phyloP scores from a whole-genome alignment of 1,284 basidiomycete genomes.

The Paramarasmius palmivorus region DNA sequence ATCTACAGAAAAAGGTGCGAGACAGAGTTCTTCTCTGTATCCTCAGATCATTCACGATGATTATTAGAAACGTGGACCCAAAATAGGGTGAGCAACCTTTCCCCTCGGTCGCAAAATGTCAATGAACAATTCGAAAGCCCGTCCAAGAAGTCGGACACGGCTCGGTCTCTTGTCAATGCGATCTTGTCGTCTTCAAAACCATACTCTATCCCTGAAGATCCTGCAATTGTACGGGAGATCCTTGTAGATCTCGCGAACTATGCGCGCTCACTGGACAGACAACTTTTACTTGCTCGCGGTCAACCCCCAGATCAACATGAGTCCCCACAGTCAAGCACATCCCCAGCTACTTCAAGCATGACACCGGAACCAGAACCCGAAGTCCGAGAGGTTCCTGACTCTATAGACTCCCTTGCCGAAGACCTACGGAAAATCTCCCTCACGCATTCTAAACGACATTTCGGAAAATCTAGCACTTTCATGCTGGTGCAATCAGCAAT shows the following conservation, averaged over 20 bases:
- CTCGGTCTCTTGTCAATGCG: constrained; percentile 10
- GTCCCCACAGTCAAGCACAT: neutral
- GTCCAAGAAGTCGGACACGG: neutral
- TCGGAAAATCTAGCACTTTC: constrained; percentile 11
- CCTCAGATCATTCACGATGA: neutral
- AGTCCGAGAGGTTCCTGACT: neutral
- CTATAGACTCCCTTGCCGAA: neutral
- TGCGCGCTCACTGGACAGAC: constrained; percentile 9
- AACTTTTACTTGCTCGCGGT: constrained; percentile 2
- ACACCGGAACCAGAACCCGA: neutral
- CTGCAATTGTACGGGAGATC: constrained; percentile 5
- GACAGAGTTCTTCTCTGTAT: neutral
- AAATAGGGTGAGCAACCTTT: neutral
- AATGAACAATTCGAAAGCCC: neutral
- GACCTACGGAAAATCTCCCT: constrained; percentile 1
- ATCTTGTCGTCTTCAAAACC: constrained; percentile 8
- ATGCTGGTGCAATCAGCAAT: constrained; percentile 12
- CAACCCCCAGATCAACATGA: neutral
- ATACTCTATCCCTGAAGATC: constrained; percentile 12
- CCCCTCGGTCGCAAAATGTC: neutral
- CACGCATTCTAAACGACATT: constrained; percentile 9
- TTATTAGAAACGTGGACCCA: constrained; percentile 1
- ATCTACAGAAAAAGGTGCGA: neutral
- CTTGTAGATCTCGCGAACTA: constrained; percentile 13
- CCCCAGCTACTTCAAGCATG: neutral